Base-by-base conservation (phyloP, 169 alveolate species). In the Cystoisospora suis region DNA sequence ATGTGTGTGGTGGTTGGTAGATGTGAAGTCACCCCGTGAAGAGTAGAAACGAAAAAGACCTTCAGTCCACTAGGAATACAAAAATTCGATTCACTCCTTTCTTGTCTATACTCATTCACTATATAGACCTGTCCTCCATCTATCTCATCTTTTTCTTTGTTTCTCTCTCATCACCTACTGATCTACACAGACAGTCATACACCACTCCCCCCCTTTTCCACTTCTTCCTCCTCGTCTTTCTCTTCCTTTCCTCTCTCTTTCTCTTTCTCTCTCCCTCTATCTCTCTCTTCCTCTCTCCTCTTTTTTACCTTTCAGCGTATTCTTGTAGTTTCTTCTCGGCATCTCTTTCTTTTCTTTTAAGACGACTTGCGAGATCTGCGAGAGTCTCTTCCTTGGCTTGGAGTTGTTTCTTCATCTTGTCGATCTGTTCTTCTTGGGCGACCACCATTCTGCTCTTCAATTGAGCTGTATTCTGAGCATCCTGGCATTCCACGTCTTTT, bases 341-440 rank as follows among this genome's bases (percentile, higher is more conserved):
- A 5, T 72, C 83, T 72, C 42, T 72, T 7, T 72, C 83, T 17
- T 72, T 72, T 12, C 23, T 34, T 56, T 72, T 34, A 29, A 38
- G 83, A 3, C 53, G 83, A 29, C 34, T 56, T 3, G 47, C 53
- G 38, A 40, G 0, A 9, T 72, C 83, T 5, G 23, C n/a, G 34
- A 72, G 47, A 15, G 56, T 38, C 45, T 72, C 56, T 34, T 72
- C 83, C 34, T 34, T 38, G 1, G 58, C 42, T 17, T 20, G 1
- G 36, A 72, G 47, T 40, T 72, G 83, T 17, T 36, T 34, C 27
- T 38, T 6, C 83, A 72, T n/a, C 32, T 27, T 3, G 58, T 34
- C 83, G 32, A 72, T 23, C 3, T 72, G 83, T 56, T 72, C 83
- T 34, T 72, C 83, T 34, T 72, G 83, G 58, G 56, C 20, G 36